Evolutionary conservation across 2,329 filamentous ascomycete genomes (phyloP).

Genomic region (Penicillium sp.): DNA sequence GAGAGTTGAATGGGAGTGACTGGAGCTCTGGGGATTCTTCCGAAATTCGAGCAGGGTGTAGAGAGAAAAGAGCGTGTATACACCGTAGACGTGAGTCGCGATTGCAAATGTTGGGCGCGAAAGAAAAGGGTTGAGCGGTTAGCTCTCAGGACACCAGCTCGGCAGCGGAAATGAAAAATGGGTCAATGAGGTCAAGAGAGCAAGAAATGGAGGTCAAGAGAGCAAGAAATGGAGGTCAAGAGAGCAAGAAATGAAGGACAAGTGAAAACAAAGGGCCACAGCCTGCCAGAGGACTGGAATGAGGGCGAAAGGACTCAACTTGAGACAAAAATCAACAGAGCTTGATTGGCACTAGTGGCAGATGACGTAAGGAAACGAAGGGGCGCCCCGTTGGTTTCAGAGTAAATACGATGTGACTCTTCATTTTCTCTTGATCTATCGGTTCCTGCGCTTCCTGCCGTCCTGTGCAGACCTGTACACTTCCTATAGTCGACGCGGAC

Average conservation of each 20-base stretch:
- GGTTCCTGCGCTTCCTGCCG: neutral
- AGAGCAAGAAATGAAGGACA: slow-evolving; percentile 1
- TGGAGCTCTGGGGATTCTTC: slow-evolving; percentile 1
- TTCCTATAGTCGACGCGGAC: neutral
- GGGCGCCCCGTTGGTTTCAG: slow-evolving; percentile 10
- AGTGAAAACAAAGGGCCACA: slow-evolving; percentile 5
- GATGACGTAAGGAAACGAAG: slow-evolving; percentile 18
- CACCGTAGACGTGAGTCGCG: neutral
- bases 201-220: slow-evolving; percentile 1
- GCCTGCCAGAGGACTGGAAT: slow-evolving; percentile 18
- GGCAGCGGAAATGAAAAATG: slow-evolving; percentile 18
- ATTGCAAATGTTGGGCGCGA: neutral
- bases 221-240: neutral
- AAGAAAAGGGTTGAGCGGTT: slow-evolving; percentile 7
- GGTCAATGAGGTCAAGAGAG: slow-evolving; percentile 5
- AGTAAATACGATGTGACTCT: neutral
- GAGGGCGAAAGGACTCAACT: slow-evolving; percentile 5
- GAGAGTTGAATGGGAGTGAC: slow-evolving; percentile 6
- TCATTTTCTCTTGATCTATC: neutral
- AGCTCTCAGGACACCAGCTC: slow-evolving; percentile 3
- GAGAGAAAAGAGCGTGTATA: slow-evolving; percentile 1
- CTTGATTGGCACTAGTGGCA: slow-evolving; percentile 13
- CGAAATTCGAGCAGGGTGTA: neutral
- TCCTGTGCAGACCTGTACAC: neutral
- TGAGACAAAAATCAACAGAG: slow-evolving; percentile 20